These are phyloP conservation scores for Kodamaea neixiangensis DNA, from an alignment of 805 yeast species.

Conservation along the genomic window DNA sequence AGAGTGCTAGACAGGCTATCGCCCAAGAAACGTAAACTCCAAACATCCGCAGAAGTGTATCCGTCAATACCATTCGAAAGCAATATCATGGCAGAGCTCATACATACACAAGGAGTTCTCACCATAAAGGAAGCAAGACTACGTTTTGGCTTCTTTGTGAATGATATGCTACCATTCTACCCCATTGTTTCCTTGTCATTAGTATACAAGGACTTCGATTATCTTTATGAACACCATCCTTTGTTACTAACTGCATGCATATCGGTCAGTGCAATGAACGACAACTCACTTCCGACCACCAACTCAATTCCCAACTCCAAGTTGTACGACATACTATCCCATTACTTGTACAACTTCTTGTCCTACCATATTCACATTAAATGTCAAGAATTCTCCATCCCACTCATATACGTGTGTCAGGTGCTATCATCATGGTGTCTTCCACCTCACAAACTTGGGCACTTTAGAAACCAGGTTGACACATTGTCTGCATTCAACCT, in stretches of 20 bases:
- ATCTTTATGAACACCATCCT: constrained; percentile 44
- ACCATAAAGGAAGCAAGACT: constrained; percentile 30
- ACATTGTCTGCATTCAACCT: constrained; percentile 46
- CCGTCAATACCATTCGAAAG: constrained; percentile 8
- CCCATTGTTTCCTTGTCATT: constrained; percentile 49
- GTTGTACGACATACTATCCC: constrained; percentile 42
- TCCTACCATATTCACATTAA: constrained; percentile 45
- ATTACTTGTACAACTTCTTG: constrained; percentile 47
- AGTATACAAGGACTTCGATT: constrained; percentile 36
- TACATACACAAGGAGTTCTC: not conserved
- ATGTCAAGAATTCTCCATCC: constrained; percentile 44
- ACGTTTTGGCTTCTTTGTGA: constrained; percentile 37
- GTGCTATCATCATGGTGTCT: constrained; percentile 53
- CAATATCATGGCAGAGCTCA: constrained; percentile 5
- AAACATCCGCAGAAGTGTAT: constrained; percentile 1
- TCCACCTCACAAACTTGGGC: constrained; percentile 54
- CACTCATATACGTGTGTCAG: constrained; percentile 44
- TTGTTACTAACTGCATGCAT: constrained; percentile 44
- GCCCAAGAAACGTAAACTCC: constrained; percentile 3
- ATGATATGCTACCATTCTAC: constrained; percentile 46
- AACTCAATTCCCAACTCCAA: constrained; percentile 25
- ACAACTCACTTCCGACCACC: constrained; percentile 20
- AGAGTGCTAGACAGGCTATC: constrained; percentile 5
- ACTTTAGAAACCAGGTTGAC: constrained; percentile 54
- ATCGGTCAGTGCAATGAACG: constrained; percentile 50